Evolutionary conservation across 78 protist species (phyloP), one percentile per base, ranked within the genome.

Genomic region (Cavenderia fasciculata): DNA sequence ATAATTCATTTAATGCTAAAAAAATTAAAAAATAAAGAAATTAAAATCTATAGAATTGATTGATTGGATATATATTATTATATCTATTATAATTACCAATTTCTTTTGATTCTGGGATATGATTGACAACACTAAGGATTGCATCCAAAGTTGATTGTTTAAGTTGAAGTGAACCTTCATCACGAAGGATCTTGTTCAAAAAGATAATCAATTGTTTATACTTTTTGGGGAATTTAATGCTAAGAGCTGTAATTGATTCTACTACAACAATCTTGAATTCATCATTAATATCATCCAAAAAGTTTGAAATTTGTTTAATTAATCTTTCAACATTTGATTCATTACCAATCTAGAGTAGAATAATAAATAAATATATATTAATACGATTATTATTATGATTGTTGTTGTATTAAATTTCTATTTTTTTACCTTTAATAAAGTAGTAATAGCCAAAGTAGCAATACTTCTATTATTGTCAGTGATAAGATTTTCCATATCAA

Each of bases 391-490:
- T n/a, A n/a, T n/a, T n/a, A n/a, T n/a, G n/a, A n/a, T n/a, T 8
- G 5, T 27, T 19, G 86, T 52, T 29, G 74, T 11, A 25, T 19
- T 56, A 11, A 74, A 6, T n/a, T 70, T 2, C 2, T 19, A 0
- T 29, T 16, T 21, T n/a, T 33, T 27, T 66, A 87, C 86, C 76
- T 97, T 97, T 87, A 98, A 95, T 41, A 98, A 93, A 14, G 99
- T 98, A 8, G 99, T 97, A 74, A 98, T 96, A 52, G 99, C 99
- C 25, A 98, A 82, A 5, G 99, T 98, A 31, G 99, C 99, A 68
- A 98, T 97, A 61, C 90, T 69, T 59, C 99, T 93, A 94, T 98
- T 97, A 3, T 94, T 21, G 84, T 98, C 99, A 14, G 94, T 51
- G 73, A 98, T 82, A 33, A 98, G 94, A 33, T 66, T 93, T 82